phyloP scores from a whole-genome alignment of 2,329 filamentous ascomycete species.

The Colletotrichum acutatum region DNA sequence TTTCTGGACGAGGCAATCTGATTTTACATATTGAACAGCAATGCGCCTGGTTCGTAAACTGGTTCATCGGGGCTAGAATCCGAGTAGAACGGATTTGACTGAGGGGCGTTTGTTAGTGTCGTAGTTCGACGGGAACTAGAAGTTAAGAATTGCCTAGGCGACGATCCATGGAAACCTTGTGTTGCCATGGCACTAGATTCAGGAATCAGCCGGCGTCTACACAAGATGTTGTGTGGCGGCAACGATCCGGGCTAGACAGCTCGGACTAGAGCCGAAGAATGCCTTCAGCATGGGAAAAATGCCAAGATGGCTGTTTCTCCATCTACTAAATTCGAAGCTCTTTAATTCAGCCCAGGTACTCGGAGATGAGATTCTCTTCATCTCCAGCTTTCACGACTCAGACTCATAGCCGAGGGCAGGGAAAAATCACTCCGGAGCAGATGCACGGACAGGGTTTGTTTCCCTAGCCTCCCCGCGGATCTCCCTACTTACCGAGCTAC shows the following conservation, averaged over 20 bases:
- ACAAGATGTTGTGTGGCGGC: neutral
- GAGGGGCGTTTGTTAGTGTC: neutral
- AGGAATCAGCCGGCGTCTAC: neutral
- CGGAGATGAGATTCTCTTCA: neutral
- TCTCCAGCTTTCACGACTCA: neutral
- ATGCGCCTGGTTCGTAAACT: too few relatives aligned
- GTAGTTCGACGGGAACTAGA: neutral
- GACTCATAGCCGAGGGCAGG: neutral
- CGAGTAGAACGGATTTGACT: conserved; percentile 5
- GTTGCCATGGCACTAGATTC: neutral
- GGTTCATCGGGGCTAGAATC: conserved; percentile 11
- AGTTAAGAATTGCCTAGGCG: neutral
- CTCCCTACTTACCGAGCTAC: neutral
- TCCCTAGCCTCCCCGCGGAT: neutral
- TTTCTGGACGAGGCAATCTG: neutral
- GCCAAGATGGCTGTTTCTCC: neutral
- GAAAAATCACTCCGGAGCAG: too few relatives aligned
- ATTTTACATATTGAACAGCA: neutral
- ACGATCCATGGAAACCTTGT: neutral
- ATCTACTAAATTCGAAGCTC: neutral
- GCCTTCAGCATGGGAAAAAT: too few relatives aligned
- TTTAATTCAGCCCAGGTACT: neutral
- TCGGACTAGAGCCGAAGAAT: neutral
- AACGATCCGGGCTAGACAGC: neutral
- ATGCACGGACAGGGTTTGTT: conserved; percentile 26